Base-by-base conservation (phyloP, 345 rosid species). In the Geranium brycei region DNA sequence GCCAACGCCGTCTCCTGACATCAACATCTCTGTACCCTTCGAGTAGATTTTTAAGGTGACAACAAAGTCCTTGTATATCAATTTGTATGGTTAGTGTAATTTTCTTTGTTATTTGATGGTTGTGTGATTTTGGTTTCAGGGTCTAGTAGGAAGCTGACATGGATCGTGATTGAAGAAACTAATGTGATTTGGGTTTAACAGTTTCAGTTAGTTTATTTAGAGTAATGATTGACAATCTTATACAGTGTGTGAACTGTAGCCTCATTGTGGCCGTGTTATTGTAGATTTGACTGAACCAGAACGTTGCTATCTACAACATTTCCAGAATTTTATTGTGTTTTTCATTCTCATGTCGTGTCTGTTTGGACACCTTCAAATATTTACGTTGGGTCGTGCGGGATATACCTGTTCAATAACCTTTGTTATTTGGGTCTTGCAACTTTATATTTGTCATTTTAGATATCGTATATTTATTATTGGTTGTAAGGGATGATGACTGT, bases 1-100 rank as follows among this genome's bases (percentile, higher is more conserved):
- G 30, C 76, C 78, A 47, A 80, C 79, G 8, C 85, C 78, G 35
- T 83, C 79, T 16, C 85, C 85, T 15, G 87, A 80, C 51, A 83
- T 80, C 58, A 83, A 83, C 19, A 60, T 83, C 5, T 78, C 84
- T 19, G 69, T 75, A 61, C 69, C 74, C 1, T 61, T 68, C 30
- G 84, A 83, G 68, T 81, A 76, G 64, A 51, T 19, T 63, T 17
- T 23, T 4, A 17, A 57, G 23, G 66, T 51, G 2, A 23, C 28
- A 23, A 57, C n/a, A 5, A 18, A 11, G 31, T 59, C 31, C 2
- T 0, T 12, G 10, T 4, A 23, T 23, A 13, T 17, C 13, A 8
- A 3, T 13, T 47, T 47, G 53, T 6, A 2, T 7, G 3, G 10
- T 41, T 0, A 47, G 53, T 6, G 11, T 3, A 47, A 6, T 2